Evolutionary conservation across 106 monocot species (phyloP).

Genomic region (Gastrodia elata): DNA sequence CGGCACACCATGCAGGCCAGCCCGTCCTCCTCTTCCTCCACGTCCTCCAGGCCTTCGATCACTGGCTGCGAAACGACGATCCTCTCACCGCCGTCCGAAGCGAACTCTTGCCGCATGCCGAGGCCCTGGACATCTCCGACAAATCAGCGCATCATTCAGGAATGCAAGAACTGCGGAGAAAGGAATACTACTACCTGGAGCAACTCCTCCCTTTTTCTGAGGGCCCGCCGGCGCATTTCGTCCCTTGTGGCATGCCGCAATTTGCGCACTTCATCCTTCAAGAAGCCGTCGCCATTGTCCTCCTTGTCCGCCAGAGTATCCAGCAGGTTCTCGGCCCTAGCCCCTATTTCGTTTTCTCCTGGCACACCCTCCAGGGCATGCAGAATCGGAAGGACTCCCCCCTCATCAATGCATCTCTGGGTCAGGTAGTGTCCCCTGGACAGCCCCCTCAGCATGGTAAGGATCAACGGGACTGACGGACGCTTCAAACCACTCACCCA

Average conservation of each 20-base stretch:
- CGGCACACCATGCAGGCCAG: slow-evolving; percentile 98
- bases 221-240: slow-evolving; percentile 85
- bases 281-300: slow-evolving; percentile 75
- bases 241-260: slow-evolving; percentile 86
- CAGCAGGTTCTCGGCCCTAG: slow-evolving; percentile 87
- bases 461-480: slow-evolving; percentile 72
- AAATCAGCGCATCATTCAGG: not conserved
- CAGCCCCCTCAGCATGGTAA: slow-evolving; percentile 86
- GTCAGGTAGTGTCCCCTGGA: slow-evolving; percentile 81
- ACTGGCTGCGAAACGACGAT: slow-evolving; percentile 68
- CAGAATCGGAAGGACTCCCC: slow-evolving; percentile 61
- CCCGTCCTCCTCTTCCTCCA: slow-evolving; percentile 91
- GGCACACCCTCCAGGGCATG: slow-evolving; percentile 87
- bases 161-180: not conserved
- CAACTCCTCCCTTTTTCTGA: slow-evolving; percentile 62
- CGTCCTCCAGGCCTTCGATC: slow-evolving; percentile 91
- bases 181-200: slow-evolving; percentile 73
- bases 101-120: slow-evolving; percentile 84
- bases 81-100: slow-evolving; percentile 82
- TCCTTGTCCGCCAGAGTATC: slow-evolving; percentile 91
- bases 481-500: slow-evolving; percentile 60
- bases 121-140: slow-evolving; percentile 33
- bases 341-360: slow-evolving; percentile 91
- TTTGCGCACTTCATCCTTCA: slow-evolving; percentile 57
- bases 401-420: slow-evolving; percentile 71